Conservation (phyloP, 305 asterid species). For the Plantago coronopus region DNA sequence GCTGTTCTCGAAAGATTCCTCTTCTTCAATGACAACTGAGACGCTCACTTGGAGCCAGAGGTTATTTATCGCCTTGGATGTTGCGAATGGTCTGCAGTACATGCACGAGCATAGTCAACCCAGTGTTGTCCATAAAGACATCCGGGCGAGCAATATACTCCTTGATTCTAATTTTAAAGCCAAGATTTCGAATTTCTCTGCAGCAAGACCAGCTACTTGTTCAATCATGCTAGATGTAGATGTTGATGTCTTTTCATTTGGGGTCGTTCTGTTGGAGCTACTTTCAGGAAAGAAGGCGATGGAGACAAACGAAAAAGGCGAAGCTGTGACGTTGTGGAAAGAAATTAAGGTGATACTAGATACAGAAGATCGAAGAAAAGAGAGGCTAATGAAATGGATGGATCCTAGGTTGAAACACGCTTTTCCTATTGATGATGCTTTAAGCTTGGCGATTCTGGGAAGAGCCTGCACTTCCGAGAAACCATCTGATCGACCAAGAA, state of each 20-base stretch:
- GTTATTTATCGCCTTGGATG: slow-evolving; percentile 57
- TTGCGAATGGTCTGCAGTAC: slow-evolving; percentile 79
- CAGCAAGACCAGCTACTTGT: slow-evolving; percentile 47
- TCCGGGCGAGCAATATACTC: slow-evolving; percentile 56
- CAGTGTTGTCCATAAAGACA: slow-evolving; percentile 58
- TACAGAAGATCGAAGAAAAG: slow-evolving; percentile 43
- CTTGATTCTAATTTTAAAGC: slow-evolving; percentile 65
- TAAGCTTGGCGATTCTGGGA: slow-evolving; percentile 59
- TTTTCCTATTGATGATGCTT: slow-evolving; percentile 58
- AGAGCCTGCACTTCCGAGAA: slow-evolving; percentile 61
- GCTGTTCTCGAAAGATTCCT: slow-evolving; percentile 32
- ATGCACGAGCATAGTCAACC: slow-evolving; percentile 79
- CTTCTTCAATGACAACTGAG: slow-evolving; percentile 24
- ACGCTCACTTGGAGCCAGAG: slow-evolving; percentile 55
- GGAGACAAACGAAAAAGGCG: slow-evolving; percentile 50
- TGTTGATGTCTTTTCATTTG: slow-evolving; percentile 70
- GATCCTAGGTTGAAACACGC: slow-evolving; percentile 40
- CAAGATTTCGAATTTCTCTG: slow-evolving; percentile 57
- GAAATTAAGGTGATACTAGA: slow-evolving; percentile 54
- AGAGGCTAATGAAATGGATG: slow-evolving; percentile 59
- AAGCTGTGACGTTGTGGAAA: slow-evolving; percentile 48
- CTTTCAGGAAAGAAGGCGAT: slow-evolving; percentile 60
- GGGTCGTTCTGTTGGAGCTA: slow-evolving; percentile 63
- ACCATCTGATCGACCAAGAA: slow-evolving; percentile 52
- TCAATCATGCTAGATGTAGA: slow-evolving; percentile 48